Percentiles rank a stretch among this genome's conserved stretches.
Evolutionary conservation across 305 asterid species (phyloP).

Genomic region (Fraxinus dipetala): DNA sequence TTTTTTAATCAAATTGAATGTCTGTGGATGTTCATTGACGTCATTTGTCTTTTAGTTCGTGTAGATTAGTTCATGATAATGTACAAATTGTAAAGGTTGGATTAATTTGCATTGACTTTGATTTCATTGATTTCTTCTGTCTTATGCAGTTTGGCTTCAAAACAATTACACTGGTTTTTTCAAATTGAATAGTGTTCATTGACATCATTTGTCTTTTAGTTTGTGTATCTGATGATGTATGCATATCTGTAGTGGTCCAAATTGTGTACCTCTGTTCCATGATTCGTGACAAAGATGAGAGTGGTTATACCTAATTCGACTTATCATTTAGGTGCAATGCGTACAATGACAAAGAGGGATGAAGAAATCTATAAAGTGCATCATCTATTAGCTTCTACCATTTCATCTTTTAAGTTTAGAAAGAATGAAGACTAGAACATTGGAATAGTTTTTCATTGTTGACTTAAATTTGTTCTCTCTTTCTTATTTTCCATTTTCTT

Average conservation of each 20-base stretch:
- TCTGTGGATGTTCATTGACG: neutral
- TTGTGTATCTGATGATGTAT: conserved; percentile 18
- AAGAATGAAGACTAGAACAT: neutral
- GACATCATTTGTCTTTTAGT: neutral
- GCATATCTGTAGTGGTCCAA: conserved; percentile 27
- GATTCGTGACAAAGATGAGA: conserved; percentile 1
- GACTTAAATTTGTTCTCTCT: neutral
- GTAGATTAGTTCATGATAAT: too few relatives aligned
- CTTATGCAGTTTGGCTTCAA: neutral
- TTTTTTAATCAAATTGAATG: neutral
- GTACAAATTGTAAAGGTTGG: neutral
- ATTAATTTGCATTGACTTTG: neutral
- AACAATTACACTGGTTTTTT: too few relatives aligned
- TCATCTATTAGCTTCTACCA: conserved; percentile 5
- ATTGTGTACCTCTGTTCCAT: conserved; percentile 5
- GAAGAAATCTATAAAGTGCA: neutral
- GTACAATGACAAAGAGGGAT: neutral
- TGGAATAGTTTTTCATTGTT: conserved; percentile 1
- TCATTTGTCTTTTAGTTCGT: neutral
- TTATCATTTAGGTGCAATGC: neutral
- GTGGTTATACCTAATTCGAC: neutral
- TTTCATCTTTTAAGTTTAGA: neutral
- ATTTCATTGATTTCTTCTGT: neutral
- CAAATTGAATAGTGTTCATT: neutral
- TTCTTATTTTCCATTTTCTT: neutral